Evolutionary conservation across 176 grass and related monocot species (phyloP), one percentile per base, ranked within the genome.

Genomic region (Alopecurus myosuroides): DNA sequence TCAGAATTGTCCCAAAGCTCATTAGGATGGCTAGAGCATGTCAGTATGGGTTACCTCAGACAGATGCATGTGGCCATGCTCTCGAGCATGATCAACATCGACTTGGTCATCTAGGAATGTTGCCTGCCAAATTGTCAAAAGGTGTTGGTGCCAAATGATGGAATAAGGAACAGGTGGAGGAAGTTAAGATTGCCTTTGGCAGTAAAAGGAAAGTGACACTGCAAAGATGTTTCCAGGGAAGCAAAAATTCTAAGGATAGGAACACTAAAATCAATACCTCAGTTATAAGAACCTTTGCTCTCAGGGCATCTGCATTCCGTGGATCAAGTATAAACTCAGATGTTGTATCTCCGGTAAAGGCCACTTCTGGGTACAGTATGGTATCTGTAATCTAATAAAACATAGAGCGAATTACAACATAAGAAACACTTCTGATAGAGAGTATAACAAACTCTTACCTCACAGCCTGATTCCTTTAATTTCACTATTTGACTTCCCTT

Each of bases 301-400:
- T 95, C 69, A 99, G 44, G 15, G 86, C 97, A 92, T 99, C 97
- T 33, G 97, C 90, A 96, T 96, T 99, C 84, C 78, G 79, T 79
- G 93, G 93, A 45, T 99, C 91, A 78, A 89, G 70, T 84, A 99
- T 94, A 93, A 99, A 99, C 89, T 99, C 97, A 73, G 89, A 92
- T 63, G 86, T 94, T 29, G 91, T 96, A 71, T 99, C 97, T 88
- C 93, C 89, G 1, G 93, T 96, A 79, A 99, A 96, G n/a, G 90
- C 97, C 86, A 99, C 88, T 89, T 99, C 97, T 71, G 90, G 97
- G 77, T 81, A 89, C 76, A 99, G 86, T 84, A 99, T 88, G 18
- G 87, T 82, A 79, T 99, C 93, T 76, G 91, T 96, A 79, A 99
- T 92, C 93, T 96, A 91, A 79, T 53, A 73, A 15, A 56, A 45